Conservation (phyloP, 2,329 filamentous ascomycete genomes). For the Esteya vermicola region DNA sequence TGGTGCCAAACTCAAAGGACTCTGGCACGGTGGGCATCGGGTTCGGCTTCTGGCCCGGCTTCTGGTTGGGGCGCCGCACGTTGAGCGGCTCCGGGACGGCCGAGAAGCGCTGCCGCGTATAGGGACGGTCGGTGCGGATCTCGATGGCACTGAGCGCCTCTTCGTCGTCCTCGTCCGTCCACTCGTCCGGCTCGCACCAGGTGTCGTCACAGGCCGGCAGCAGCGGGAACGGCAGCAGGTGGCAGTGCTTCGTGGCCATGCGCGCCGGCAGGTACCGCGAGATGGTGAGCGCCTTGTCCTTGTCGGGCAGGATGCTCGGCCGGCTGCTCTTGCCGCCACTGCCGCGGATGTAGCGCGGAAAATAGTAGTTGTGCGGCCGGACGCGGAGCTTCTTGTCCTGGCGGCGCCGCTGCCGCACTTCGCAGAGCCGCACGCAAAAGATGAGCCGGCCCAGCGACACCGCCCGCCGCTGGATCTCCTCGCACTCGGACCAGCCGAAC, state of each 20-base stretch:
- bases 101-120: background rate
- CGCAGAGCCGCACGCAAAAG: constrained; percentile 5
- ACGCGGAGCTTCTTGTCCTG: background rate
- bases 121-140: background rate
- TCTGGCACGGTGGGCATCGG: no score
- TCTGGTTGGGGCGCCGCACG: no score
- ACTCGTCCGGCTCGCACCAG: background rate
- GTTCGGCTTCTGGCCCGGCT: background rate
- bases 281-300: no score
- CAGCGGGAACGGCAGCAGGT: constrained; percentile 10
- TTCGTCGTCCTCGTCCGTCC: background rate
- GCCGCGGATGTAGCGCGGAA: background rate
- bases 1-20: no score
- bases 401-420: constrained; percentile 2
- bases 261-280: constrained; percentile 5
- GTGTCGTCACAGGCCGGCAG: constrained; percentile 1
- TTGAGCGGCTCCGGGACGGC: background rate
- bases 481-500: constrained; percentile 5
- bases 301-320: no score
- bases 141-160: background rate
- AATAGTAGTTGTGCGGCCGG: background rate
- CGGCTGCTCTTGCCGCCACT: background rate
- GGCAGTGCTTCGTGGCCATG: constrained; percentile 8
- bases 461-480: constrained; percentile 3
- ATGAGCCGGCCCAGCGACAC: constrained; percentile 1